These are phyloP conservation scores for Colletotrichum endophyticum DNA, from an alignment of 2,329 filamentous ascomycete species.

Conservation along the genomic window DNA sequence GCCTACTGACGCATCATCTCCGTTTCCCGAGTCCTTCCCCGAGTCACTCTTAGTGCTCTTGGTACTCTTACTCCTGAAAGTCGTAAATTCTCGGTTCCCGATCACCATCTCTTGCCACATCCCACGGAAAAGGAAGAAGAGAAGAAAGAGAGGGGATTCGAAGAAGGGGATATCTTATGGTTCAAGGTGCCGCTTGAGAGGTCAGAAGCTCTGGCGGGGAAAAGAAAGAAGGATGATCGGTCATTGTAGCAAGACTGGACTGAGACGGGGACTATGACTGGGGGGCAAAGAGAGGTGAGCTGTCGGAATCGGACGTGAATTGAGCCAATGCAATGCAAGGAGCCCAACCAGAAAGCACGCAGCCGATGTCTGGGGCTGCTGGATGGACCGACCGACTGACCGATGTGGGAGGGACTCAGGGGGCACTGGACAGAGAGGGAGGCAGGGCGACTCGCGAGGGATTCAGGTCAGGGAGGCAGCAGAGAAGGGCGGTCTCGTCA, in stretches of 20 bases:
- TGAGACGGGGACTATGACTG: not conserved
- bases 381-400: not conserved
- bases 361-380: not conserved
- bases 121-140: constrained; percentile 9
- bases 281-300: constrained; percentile 8
- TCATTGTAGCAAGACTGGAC: constrained; percentile 3
- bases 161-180: not conserved
- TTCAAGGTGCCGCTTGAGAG: constrained; percentile 1
- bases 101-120: constrained; percentile 23
- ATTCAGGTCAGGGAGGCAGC: not conserved
- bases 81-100: constrained; percentile 19
- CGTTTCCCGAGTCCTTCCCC: constrained; percentile 19
- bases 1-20: constrained; percentile 20
- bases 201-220: constrained; percentile 13
- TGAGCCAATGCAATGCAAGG: not conserved
- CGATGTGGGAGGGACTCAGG: not conserved
- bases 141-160: not conserved
- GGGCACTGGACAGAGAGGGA: not conserved
- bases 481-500: constrained; percentile 18
- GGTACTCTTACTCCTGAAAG: constrained; percentile 21
- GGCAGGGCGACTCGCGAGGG: not conserved
- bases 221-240: not conserved
- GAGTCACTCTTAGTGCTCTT: constrained; percentile 22
- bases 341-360: not conserved
- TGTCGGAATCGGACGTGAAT: not conserved